These are phyloP conservation scores for Tricholoma sp. DNA, from an alignment of 768 basidiomycete genomes.

Conservation along the genomic window DNA sequence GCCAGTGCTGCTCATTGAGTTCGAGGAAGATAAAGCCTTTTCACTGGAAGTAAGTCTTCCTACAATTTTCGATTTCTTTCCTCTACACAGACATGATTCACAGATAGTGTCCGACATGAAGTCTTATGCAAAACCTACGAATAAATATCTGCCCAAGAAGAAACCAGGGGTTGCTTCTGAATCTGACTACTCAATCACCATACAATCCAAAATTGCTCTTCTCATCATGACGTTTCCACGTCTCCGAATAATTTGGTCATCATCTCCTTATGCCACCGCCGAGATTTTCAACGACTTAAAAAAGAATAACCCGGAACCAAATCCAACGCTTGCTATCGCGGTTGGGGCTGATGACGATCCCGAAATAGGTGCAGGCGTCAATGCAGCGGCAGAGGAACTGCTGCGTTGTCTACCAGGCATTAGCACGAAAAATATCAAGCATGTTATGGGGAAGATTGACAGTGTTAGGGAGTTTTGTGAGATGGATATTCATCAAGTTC, in stretches of 20 bases:
- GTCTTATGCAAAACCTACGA: constrained; percentile 55
- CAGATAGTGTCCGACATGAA: constrained; percentile 65
- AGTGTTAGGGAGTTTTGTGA: constrained; percentile 74
- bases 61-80: neutral
- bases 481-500: constrained; percentile 54
- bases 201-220: constrained; percentile 92
- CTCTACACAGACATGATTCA: neutral
- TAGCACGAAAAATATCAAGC: constrained; percentile 75
- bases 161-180: constrained; percentile 27
- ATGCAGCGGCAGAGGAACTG: constrained; percentile 77
- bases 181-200: constrained; percentile 34
- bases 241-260: constrained; percentile 94
- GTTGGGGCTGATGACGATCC: constrained; percentile 79
- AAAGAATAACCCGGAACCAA: constrained; percentile 71
- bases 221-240: constrained; percentile 88
- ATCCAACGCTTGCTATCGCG: constrained; percentile 66
- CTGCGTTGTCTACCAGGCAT: constrained; percentile 81
- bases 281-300: constrained; percentile 95
- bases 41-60: constrained; percentile 64
- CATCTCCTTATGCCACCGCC: constrained; percentile 87
- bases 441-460: constrained; percentile 77
- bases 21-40: constrained; percentile 96
- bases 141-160: constrained; percentile 55
- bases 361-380: constrained; percentile 61
- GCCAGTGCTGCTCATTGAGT: constrained; percentile 91